phyloP scores from a whole-genome alignment of 2,329 filamentous ascomycete genomes.

The Dactylellina leptospora region DNA sequence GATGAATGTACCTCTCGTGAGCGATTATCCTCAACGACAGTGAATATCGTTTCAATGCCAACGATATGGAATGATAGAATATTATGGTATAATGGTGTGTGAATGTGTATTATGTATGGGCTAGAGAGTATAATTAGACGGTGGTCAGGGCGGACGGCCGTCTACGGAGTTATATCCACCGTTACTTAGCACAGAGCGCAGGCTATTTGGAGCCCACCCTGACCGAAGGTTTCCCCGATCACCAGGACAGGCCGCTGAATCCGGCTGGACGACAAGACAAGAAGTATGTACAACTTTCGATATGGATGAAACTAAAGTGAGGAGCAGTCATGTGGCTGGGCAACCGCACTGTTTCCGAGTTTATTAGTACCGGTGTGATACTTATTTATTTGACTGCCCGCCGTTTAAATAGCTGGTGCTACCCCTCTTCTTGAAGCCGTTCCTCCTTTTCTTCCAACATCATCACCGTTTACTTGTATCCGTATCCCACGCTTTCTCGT shows the following conservation, averaged over 20 bases:
- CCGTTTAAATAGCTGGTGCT: slow-evolving; percentile 51
- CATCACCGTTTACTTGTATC: slow-evolving; percentile 2
- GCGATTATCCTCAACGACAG: no score
- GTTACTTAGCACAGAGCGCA: no score
- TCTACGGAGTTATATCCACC: no score
- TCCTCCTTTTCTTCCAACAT: background rate
- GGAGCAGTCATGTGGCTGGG: slow-evolving; percentile 19
- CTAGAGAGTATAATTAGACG: no score
- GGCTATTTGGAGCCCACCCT: background rate
- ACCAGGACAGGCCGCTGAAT: slow-evolving; percentile 33
- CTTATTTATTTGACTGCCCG: background rate
- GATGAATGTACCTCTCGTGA: background rate
- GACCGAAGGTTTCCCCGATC: slow-evolving; percentile 1
- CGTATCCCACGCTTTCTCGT: background rate
- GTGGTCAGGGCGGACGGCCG: no score
- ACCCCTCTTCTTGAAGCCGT: slow-evolving; percentile 40
- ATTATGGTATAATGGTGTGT: no score
- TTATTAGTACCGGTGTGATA: background rate
- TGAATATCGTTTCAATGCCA: no score
- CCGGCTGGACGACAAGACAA: no score
- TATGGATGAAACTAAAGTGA: background rate
- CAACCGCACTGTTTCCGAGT: slow-evolving; percentile 35
- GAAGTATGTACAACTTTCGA: no score
- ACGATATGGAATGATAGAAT: no score
- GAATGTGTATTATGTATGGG: no score